Evolutionary conservation across 805 yeast species (phyloP).

Genomic region (Blastobotrys peoriensis): DNA sequence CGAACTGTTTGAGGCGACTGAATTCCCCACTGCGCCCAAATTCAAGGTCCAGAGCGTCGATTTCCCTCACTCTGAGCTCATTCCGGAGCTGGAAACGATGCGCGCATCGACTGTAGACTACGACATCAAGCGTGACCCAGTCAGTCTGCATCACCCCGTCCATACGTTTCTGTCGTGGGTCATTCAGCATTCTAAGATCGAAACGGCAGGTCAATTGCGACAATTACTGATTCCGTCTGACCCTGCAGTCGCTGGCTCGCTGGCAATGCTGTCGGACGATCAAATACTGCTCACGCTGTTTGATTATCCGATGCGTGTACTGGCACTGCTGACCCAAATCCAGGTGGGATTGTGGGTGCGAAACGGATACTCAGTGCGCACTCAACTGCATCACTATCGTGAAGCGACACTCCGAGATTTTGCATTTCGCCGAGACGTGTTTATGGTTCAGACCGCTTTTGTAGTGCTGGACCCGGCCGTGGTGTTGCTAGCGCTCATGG

Average conservation of each 20-base stretch:
- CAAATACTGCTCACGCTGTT: slow-evolving; percentile 32
- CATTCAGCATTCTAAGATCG: slow-evolving; percentile 43
- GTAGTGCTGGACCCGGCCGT: slow-evolving; percentile 51
- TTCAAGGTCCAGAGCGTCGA: slow-evolving; percentile 5
- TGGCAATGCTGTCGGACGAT: background rate
- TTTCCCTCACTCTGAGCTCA: background rate
- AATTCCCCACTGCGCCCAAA: slow-evolving; percentile 19
- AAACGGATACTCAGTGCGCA: slow-evolving; percentile 76
- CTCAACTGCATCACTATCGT: slow-evolving; percentile 74
- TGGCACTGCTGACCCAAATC: slow-evolving; percentile 76
- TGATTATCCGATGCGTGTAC: slow-evolving; percentile 71
- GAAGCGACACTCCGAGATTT: slow-evolving; percentile 74
- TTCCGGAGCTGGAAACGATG: slow-evolving; percentile 18
- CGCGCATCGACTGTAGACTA: slow-evolving; percentile 32
- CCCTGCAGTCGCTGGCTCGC: background rate
- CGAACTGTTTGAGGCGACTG: slow-evolving; percentile 18
- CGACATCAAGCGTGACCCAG: slow-evolving; percentile 41
- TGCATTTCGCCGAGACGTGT: slow-evolving; percentile 75
- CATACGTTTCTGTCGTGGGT: slow-evolving; percentile 70
- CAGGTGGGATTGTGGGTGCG: slow-evolving; percentile 91
- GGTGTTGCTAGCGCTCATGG: slow-evolving; percentile 50
- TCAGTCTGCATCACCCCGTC: slow-evolving; percentile 74
- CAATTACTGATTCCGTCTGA: slow-evolving; percentile 14
- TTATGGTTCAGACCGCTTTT: slow-evolving; percentile 56
- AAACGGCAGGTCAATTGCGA: slow-evolving; percentile 20